Conservation (phyloP, 1,139 yeast genomes). For the Zygosaccharomyces sapae region DNA sequence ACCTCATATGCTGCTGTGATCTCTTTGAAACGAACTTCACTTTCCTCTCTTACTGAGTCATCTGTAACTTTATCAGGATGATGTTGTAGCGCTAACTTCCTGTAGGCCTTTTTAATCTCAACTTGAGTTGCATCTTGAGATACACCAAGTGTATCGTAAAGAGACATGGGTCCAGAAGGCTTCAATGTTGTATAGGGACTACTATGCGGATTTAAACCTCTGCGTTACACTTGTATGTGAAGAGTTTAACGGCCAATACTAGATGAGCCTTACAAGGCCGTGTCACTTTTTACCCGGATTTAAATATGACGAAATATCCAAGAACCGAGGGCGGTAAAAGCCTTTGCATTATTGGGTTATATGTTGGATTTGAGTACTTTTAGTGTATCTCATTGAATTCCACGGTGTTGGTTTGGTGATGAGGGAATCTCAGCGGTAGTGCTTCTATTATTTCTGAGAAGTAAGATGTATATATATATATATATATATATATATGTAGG, state of each 20-base stretch:
- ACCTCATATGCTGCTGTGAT: conserved; percentile 75
- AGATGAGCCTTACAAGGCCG: background rate
- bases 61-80: conserved; percentile 82
- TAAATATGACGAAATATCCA: background rate
- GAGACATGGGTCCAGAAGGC: conserved; percentile 18
- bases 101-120: conserved; percentile 74
- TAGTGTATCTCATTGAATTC: background rate
- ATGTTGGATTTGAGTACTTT: too few relatives aligned
- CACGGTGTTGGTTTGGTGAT: too few relatives aligned
- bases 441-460: too few relatives aligned
- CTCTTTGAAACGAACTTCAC: conserved; percentile 72
- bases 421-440: too few relatives aligned
- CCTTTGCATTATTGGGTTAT: too few relatives aligned
- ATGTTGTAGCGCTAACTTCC: conserved; percentile 63
- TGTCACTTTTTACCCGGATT: background rate
- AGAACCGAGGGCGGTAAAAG: background rate
- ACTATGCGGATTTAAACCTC: background rate
- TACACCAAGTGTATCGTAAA: conserved; percentile 68
- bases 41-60: conserved; percentile 53
- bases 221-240: background rate
- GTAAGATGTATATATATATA: too few relatives aligned
- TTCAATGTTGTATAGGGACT: background rate
- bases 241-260: background rate
- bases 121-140: conserved; percentile 54
- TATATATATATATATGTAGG: too few relatives aligned